A percentile compares a stretch with the other conserved stretches of the same genome.
Evolutionary conservation across 2,329 filamentous ascomycete genomes (phyloP).

Genomic region (Botrytis squamosa): DNA sequence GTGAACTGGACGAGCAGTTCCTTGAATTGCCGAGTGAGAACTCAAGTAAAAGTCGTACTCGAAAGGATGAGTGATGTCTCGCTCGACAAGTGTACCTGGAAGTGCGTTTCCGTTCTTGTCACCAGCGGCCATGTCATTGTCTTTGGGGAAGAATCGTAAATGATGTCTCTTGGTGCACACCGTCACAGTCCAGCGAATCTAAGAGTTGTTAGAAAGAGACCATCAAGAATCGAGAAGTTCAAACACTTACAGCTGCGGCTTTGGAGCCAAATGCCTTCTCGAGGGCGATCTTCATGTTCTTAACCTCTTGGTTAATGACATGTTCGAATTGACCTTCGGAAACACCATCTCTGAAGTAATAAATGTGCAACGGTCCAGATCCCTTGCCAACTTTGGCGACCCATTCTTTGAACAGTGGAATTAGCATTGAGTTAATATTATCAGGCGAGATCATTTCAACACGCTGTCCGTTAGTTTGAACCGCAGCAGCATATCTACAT

Average conservation of each 20-base stretch:
- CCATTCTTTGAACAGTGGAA: constrained; percentile 65
- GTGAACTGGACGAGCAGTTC: constrained; percentile 87
- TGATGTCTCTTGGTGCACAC: constrained; percentile 94
- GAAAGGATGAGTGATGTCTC: constrained; percentile 84
- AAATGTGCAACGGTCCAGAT: constrained; percentile 66
- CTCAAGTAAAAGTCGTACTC: constrained; percentile 76
- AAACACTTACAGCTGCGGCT: constrained; percentile 31
- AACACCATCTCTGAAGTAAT: constrained; percentile 93
- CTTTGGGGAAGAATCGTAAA: constrained; percentile 82
- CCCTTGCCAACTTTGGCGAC: constrained; percentile 52
- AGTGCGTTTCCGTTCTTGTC: constrained; percentile 81
- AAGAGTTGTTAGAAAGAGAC: constrained; percentile 18
- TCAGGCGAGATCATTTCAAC: constrained; percentile 71
- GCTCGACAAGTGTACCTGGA: constrained; percentile 84
- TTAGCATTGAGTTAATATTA: constrained; percentile 67
- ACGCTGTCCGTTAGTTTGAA: constrained; percentile 79
- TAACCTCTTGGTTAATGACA: constrained; percentile 76
- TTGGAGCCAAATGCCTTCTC: constrained; percentile 39
- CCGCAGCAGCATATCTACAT: constrained; percentile 74
- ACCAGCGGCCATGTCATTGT: constrained; percentile 46
- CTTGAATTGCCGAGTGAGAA: constrained; percentile 80
- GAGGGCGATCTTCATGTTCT: constrained; percentile 64
- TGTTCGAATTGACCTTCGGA: constrained; percentile 81
- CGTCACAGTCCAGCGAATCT: constrained; percentile 73
- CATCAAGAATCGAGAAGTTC: neutral